These are phyloP conservation scores for Aspergillus ellipticus DNA, from an alignment of 495 filamentous ascomycete genomes.

Conservation along the genomic window DNA sequence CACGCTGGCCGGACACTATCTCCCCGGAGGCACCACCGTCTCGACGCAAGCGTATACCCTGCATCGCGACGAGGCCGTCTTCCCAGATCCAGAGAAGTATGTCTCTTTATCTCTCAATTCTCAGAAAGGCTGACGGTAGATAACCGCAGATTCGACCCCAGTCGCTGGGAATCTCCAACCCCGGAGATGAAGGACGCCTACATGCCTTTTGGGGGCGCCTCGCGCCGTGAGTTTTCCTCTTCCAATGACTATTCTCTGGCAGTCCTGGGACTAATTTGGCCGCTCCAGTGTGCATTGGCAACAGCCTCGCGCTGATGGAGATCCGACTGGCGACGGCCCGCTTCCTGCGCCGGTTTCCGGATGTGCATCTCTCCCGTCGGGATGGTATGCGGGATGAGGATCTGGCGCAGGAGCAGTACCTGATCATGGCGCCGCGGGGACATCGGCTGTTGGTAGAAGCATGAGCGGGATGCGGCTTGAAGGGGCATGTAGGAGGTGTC, in stretches of 20 bases:
- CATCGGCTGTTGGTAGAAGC: too few species aligned
- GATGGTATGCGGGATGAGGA: slow-evolving; percentile 44
- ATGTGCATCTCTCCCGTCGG: slow-evolving; percentile 16
- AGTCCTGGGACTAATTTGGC: too few species aligned
- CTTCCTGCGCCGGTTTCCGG: slow-evolving; percentile 33
- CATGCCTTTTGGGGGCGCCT: slow-evolving; percentile 51
- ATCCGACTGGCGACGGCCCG: slow-evolving; percentile 29
- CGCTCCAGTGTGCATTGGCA: slow-evolving; percentile 42
- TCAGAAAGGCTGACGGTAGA: too few species aligned
- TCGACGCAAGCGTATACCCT: slow-evolving; percentile 45
- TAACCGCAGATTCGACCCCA: slow-evolving; percentile 45
- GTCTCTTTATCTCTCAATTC: too few species aligned
- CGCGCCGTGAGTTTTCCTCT: slow-evolving; percentile 26
- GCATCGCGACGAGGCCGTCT: slow-evolving; percentile 29
- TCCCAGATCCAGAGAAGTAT: slow-evolving; percentile 28
- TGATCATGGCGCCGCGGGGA: too few species aligned
- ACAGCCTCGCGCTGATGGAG: slow-evolving; percentile 36
- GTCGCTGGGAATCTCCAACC: slow-evolving; percentile 40
- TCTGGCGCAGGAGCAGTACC: too few species aligned
- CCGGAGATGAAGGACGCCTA: slow-evolving; percentile 52
- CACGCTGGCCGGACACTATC: slow-evolving; percentile 21
- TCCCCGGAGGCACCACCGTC: slow-evolving; percentile 31
- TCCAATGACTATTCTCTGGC: neutral
- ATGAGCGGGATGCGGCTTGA: too few species aligned
- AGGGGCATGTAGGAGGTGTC: too few species aligned